Evolutionary conservation across 2,329 filamentous ascomycete genomes (phyloP).

Genomic region (Exophiala viscosa): DNA sequence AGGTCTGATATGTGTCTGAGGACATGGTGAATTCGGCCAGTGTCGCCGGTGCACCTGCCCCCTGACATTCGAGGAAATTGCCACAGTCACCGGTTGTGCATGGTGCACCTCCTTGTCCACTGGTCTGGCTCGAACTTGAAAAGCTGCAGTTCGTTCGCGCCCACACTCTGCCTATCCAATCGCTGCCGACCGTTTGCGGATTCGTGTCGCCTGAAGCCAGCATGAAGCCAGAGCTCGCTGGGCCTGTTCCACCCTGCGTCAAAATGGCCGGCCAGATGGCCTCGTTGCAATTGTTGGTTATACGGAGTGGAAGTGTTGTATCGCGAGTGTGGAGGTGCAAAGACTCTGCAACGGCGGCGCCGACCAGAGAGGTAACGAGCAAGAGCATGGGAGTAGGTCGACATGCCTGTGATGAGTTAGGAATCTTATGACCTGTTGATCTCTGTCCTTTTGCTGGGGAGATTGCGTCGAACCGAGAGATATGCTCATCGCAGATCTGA

Average conservation of each 20-base stretch:
- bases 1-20: constrained; percentile 58
- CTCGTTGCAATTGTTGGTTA: constrained; percentile 69
- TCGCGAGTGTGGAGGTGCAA: constrained; percentile 28
- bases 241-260: constrained; percentile 68
- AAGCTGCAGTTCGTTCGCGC: constrained; percentile 80
- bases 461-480: too few relatives aligned
- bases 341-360: neutral
- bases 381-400: neutral
- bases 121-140: constrained; percentile 56
- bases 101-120: constrained; percentile 49
- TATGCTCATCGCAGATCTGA: too few relatives aligned
- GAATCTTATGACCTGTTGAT: too few relatives aligned
- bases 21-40: constrained; percentile 77
- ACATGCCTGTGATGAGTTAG: neutral
- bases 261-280: constrained; percentile 73
- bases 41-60: constrained; percentile 69
- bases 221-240: constrained; percentile 65
- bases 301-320: constrained; percentile 55
- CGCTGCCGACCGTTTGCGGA: constrained; percentile 60
- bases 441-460: too few relatives aligned
- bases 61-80: constrained; percentile 64
- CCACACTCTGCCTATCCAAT: constrained; percentile 82
- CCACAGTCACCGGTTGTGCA: constrained; percentile 76
- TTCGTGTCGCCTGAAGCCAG: constrained; percentile 58
- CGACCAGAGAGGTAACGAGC: neutral